A percentile compares a stretch with the other conserved stretches of the same genome.
These are phyloP conservation scores for Musa troglodytarum DNA, from an alignment of 176 grass and related monocot species.

Conservation along the genomic window DNA sequence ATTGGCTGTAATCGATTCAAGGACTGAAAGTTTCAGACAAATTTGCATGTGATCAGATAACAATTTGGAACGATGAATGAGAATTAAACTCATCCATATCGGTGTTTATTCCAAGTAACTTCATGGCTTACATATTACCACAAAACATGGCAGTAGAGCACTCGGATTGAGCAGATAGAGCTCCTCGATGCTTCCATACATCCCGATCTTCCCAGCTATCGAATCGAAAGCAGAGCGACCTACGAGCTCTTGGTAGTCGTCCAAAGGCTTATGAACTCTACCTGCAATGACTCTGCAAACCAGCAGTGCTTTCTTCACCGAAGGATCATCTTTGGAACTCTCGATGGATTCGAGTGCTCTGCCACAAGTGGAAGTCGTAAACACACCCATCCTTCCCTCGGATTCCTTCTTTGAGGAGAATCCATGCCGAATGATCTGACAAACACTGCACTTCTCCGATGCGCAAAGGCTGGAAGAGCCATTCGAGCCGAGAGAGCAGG, in stretches of 20 bases:
- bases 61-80: too few relatives aligned
- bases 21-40: too few relatives aligned
- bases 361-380: slow-evolving; percentile 50
- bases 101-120: not conserved
- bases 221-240: slow-evolving; percentile 56
- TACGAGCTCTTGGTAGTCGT: slow-evolving; percentile 34
- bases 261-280: slow-evolving; percentile 57
- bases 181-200: slow-evolving; percentile 41
- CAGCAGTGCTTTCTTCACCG: slow-evolving; percentile 32
- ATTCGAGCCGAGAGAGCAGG: slow-evolving; percentile 44
- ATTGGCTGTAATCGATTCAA: too few relatives aligned
- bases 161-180: slow-evolving; percentile 56
- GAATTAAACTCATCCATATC: too few relatives aligned
- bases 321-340: not conserved
- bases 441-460: slow-evolving; percentile 38
- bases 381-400: slow-evolving; percentile 37
- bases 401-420: slow-evolving; percentile 38
- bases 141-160: slow-evolving; percentile 68
- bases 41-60: too few relatives aligned
- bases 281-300: slow-evolving; percentile 77
- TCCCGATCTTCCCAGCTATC: slow-evolving; percentile 47
- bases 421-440: slow-evolving; percentile 48
- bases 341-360: slow-evolving; percentile 39
- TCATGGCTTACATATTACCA: slow-evolving; percentile 56
- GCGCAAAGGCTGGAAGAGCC: slow-evolving; percentile 40